These are phyloP conservation scores for Pythium utonaiense DNA, from an alignment of 352 stramenopile genomes.

Conservation along the genomic window DNA sequence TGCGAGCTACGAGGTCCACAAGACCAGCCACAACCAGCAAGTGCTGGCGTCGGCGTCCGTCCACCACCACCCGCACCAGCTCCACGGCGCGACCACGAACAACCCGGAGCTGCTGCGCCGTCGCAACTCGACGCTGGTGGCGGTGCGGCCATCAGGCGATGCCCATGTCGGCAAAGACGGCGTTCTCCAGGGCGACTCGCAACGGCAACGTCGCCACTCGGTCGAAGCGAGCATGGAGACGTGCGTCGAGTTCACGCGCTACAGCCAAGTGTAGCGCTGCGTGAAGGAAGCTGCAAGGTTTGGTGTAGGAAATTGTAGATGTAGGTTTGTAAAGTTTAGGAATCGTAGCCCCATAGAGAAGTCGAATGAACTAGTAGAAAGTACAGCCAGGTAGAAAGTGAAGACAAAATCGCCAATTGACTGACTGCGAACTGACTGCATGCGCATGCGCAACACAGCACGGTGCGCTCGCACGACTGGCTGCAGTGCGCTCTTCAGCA, in stretches of 20 bases:
- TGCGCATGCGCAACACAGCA: neutral
- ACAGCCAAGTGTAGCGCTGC: constrained; percentile 36
- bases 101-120: constrained; percentile 12
- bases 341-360: constrained; percentile 1
- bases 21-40: constrained; percentile 13
- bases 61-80: constrained; percentile 3
- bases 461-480: too few relatives aligned
- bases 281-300: neutral
- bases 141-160: constrained; percentile 1
- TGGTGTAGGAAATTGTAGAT: constrained; percentile 17
- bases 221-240: constrained; percentile 32
- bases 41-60: constrained; percentile 4
- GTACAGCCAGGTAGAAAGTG: neutral
- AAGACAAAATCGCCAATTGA: neutral
- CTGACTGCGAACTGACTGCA: neutral
- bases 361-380: neutral
- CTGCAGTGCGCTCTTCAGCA: neutral
- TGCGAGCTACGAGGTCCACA: constrained; percentile 25
- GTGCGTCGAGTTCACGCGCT: constrained; percentile 48
- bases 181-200: neutral
- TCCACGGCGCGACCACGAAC: constrained; percentile 9
- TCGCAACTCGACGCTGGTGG: constrained; percentile 22
- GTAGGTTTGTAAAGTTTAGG: constrained; percentile 7
- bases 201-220: constrained; percentile 14
- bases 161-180: neutral